These are phyloP conservation scores for Colletotrichum sp. DNA, from an alignment of 2,329 filamentous ascomycete species.

Conservation along the genomic window DNA sequence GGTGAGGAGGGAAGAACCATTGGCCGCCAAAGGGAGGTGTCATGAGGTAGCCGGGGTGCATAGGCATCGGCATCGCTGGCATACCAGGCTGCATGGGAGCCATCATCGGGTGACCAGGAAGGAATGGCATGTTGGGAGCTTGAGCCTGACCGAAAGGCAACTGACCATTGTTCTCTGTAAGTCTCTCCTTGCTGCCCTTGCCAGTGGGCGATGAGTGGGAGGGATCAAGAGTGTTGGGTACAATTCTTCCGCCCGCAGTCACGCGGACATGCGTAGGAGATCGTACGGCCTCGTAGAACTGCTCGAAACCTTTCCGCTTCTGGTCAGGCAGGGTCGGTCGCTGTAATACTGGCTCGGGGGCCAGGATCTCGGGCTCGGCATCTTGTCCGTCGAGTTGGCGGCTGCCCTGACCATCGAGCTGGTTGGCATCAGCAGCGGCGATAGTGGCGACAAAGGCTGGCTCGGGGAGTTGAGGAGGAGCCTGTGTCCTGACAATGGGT, in stretches of 20 bases:
- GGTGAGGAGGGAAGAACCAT: slow-evolving; percentile 12
- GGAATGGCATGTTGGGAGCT: slow-evolving; percentile 16
- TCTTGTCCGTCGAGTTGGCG: slow-evolving; percentile 45
- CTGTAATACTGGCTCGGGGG: slow-evolving; percentile 19
- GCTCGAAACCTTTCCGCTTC: slow-evolving; percentile 69
- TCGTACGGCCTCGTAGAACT: slow-evolving; percentile 71
- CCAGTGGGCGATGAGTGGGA: slow-evolving; percentile 52
- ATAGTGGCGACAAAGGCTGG: neutral
- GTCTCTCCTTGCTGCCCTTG: slow-evolving; percentile 53
- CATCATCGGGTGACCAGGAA: slow-evolving; percentile 5
- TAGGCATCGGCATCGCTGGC: neutral
- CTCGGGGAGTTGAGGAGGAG: neutral
- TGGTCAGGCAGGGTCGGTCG: slow-evolving; percentile 43
- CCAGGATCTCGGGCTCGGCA: slow-evolving; percentile 29
- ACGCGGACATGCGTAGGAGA: slow-evolving; percentile 72
- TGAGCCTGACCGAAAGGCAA: slow-evolving; percentile 26
- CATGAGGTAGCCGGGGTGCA: slow-evolving; percentile 1
- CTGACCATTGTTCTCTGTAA: slow-evolving; percentile 27
- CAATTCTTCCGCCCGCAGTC: slow-evolving; percentile 70
- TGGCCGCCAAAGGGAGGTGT: slow-evolving; percentile 3
- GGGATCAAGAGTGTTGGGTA: slow-evolving; percentile 64
- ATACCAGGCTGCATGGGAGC: slow-evolving; percentile 4
- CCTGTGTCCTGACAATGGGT: neutral
- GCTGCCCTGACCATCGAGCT: slow-evolving; percentile 13
- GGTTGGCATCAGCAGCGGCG: neutral